Conservation (phyloP, 108 stramenopile species). For the Cyclotella cryptica region DNA sequence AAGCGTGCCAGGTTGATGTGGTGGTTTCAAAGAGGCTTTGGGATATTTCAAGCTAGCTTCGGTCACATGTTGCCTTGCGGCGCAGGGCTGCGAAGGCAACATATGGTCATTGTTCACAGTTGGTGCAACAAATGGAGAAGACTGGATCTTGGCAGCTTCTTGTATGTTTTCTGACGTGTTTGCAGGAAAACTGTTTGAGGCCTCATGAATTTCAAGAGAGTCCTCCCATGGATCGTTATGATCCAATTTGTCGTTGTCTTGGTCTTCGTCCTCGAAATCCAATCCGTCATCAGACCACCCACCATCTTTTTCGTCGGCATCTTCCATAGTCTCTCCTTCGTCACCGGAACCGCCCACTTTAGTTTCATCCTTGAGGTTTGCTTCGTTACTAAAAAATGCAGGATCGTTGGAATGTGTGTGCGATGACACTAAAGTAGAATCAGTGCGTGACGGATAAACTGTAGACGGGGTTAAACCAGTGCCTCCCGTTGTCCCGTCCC, state of each 20-base stretch:
- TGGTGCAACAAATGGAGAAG: background rate
- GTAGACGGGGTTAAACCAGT: conserved; percentile 6
- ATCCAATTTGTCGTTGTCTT: background rate
- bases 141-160: background rate
- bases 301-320: conserved; percentile 30
- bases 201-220: background rate
- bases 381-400: background rate
- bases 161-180: background rate
- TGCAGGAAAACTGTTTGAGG: background rate
- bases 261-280: conserved; percentile 38
- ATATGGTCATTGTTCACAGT: background rate
- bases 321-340: background rate
- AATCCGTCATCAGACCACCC: conserved; percentile 55
- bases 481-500: conserved; percentile 10
- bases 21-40: background rate
- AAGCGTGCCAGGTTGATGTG: background rate
- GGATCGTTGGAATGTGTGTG: background rate
- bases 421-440: background rate
- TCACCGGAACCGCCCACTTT: background rate
- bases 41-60: background rate
- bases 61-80: background rate
- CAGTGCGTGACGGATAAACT: background rate
- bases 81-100: background rate
- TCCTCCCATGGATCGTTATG: background rate
- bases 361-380: background rate